Evolutionary conservation across 352 stramenopile genomes (phyloP).

Genomic region (Nothophytophthora sp.): DNA sequence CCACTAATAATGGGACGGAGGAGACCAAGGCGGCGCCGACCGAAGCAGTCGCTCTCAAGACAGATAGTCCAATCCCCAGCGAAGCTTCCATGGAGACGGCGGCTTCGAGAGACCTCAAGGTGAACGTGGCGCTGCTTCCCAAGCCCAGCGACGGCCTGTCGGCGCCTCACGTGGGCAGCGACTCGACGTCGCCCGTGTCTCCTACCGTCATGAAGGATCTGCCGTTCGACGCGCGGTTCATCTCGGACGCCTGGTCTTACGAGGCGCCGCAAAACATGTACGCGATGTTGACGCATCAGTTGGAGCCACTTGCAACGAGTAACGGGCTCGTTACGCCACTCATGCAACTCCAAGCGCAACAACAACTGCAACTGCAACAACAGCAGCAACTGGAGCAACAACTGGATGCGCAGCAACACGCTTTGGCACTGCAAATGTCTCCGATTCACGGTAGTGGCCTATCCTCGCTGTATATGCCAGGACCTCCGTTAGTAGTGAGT

Average conservation of each 20-base stretch:
- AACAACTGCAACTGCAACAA: slow-evolving; percentile 35
- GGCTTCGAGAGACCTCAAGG: not conserved
- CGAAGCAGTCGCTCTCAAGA: slow-evolving; percentile 20
- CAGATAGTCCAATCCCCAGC: slow-evolving; percentile 13
- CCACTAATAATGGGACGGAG: too few relatives aligned
- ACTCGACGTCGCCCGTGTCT: slow-evolving; percentile 29
- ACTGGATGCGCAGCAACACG: slow-evolving; percentile 5
- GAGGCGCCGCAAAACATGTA: slow-evolving; percentile 63
- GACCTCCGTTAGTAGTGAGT: slow-evolving; percentile 23
- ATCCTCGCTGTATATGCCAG: slow-evolving; percentile 35
- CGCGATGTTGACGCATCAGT: slow-evolving; percentile 37
- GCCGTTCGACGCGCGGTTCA: slow-evolving; percentile 47
- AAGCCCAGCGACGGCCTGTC: slow-evolving; percentile 27
- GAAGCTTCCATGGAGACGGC: not conserved
- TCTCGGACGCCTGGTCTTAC: slow-evolving; percentile 44
- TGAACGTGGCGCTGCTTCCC: slow-evolving; percentile 12
- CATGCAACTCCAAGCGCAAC: slow-evolving; percentile 34
- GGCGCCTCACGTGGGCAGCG: slow-evolving; percentile 20
- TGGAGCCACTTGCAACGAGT: slow-evolving; percentile 29
- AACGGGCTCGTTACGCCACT: slow-evolving; percentile 36
- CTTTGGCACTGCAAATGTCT: slow-evolving; percentile 18
- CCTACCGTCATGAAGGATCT: slow-evolving; percentile 39
- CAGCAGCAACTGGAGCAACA: slow-evolving; percentile 33
- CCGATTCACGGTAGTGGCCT: slow-evolving; percentile 26
- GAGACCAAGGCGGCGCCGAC: slow-evolving; percentile 19